Conservation (phyloP, 352 stramenopile genomes). For the Globisporangium alternatum region DNA sequence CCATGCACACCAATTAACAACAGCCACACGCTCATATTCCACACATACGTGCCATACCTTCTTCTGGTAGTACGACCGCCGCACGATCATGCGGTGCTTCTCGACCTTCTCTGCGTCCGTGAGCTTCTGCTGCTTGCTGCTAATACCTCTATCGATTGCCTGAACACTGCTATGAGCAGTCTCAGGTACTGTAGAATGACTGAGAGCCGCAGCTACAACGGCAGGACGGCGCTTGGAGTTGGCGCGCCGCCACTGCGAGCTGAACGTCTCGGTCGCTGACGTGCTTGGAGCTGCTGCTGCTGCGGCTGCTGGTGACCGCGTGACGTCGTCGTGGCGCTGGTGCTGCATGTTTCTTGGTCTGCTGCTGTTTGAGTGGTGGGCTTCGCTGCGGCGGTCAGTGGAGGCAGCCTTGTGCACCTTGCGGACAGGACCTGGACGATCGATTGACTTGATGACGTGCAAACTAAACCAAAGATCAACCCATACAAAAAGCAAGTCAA, state of each 20-base stretch:
- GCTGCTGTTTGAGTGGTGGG: neutral
- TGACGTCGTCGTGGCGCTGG: neutral
- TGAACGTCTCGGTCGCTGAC: conserved; percentile 6
- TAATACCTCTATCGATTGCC: neutral
- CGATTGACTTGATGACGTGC: no score
- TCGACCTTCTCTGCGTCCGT: conserved; percentile 38
- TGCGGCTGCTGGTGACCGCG: neutral
- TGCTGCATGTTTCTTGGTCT: neutral
- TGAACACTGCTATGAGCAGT: neutral
- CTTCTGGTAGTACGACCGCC: conserved; percentile 40
- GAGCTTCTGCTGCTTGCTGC: conserved; percentile 15
- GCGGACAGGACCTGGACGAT: neutral
- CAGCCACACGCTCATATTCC: neutral
- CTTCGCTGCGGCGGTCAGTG: no score
- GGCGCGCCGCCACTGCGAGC: conserved; percentile 10
- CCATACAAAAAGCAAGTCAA: no score
- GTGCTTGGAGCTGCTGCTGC: neutral
- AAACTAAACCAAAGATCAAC: no score
- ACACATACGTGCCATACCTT: conserved; percentile 14
- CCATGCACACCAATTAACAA: neutral
- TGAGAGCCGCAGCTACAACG: neutral
- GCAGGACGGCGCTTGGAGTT: neutral
- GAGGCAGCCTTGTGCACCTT: neutral
- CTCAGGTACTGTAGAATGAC: neutral
- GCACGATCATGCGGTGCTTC: conserved; percentile 54